These are phyloP conservation scores for Ascochyta koolunga DNA, from an alignment of 2,329 filamentous ascomycete species.

Conservation along the genomic window DNA sequence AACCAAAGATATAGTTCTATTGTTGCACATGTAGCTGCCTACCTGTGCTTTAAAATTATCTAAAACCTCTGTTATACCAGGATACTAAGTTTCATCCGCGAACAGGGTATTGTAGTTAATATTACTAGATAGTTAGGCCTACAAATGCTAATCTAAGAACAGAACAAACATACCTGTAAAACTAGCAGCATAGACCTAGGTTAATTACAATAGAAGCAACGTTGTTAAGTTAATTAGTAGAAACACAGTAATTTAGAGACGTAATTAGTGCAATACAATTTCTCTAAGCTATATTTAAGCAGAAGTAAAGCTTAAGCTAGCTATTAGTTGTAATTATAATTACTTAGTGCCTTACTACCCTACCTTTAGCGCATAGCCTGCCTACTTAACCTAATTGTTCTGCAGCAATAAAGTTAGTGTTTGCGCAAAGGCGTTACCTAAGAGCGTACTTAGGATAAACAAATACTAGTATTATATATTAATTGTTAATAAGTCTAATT, in stretches of 20 bases:
- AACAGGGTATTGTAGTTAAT: constrained; percentile 1
- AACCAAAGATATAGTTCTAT: too few species aligned
- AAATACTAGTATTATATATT: not conserved
- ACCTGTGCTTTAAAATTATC: too few species aligned
- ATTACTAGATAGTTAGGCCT: constrained; percentile 5
- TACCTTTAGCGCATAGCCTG: constrained; percentile 17
- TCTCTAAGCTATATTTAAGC: too few species aligned
- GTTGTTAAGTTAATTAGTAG: constrained; percentile 9
- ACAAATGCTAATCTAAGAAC: not conserved
- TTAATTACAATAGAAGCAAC: constrained; percentile 13
- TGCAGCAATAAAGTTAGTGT: constrained; percentile 9
- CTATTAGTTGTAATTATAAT: not conserved
- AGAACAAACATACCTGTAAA: constrained; percentile 12
- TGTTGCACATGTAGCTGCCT: too few species aligned
- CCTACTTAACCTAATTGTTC: too few species aligned
- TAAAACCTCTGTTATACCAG: too few species aligned
- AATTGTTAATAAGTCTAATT: too few species aligned
- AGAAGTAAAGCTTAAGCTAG: too few species aligned
- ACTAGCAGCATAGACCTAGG: too few species aligned
- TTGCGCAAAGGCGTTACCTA: constrained; percentile 4
- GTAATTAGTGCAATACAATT: too few species aligned
- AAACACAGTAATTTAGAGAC: constrained; percentile 7
- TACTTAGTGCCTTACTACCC: constrained; percentile 3
- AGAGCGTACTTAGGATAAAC: not conserved
- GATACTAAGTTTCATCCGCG: too few species aligned